Evolutionary conservation across 306 rosid genomes (phyloP), one percentile per base, ranked within the genome.

Genomic region (Cucurbita moschata): DNA sequence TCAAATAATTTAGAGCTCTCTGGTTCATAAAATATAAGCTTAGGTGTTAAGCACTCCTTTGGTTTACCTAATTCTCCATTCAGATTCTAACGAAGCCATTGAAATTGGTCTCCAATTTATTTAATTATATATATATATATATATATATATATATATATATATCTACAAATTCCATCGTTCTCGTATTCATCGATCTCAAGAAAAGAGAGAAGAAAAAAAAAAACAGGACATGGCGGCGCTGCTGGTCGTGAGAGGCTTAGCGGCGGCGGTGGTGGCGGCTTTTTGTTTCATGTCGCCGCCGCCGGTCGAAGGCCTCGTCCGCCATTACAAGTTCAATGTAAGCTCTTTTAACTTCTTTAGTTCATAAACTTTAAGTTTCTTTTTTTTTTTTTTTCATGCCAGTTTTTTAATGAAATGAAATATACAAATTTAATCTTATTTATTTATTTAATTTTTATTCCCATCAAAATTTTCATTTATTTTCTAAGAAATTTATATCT

Each of bases 281-380:
- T 65, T 19, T 65, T 65, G 71, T 65, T 65, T 65, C 51, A n/a
- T 79, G 44, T 67, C 16, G 76, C 82, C 79, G 13, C 77, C 75
- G 47, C 66, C 78, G 3, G 88, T 75, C 21, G 84, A 82, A 75
- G 75, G 88, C 77, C 71, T 82, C 71, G 84, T 79, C 46, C 77
- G 88, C 8, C 88, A 82, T 54, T 85, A 85, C 65, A 85, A 85
- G 72, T 85, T 85, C 56, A 82, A 85, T 37, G 88, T 85, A 77
- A 71, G 85, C 61, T 40, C 18, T 6, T 26, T 5, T 19, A 43
- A 43, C 16, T 51, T 38, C 18, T n/a, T 46, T 16, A 8, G 21
- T 37, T 21, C n/a, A 35, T 61, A 11, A 10, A 8, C 12, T 44
- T 26, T 19, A 26, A 26, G 30, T 26, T 26, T 19, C 21, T 19